phyloP scores from a whole-genome alignment of 306 rosid species.

The Canavalia gladiata region DNA sequence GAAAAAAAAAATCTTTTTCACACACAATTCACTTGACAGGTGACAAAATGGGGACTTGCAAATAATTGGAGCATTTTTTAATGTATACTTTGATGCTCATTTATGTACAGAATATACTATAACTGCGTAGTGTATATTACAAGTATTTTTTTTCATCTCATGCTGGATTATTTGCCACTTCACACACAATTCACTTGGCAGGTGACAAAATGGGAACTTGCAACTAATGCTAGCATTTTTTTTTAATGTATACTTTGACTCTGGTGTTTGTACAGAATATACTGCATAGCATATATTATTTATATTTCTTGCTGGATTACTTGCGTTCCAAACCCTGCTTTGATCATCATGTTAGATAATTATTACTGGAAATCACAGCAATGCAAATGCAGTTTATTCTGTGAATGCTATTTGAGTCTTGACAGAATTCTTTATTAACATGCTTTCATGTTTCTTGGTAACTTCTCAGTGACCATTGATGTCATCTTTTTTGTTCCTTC shows the following conservation, averaged over 20 bases:
- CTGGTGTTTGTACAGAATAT: constrained; percentile 11
- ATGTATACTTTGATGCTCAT: neutral
- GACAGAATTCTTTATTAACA: constrained; percentile 3
- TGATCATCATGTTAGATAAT: neutral
- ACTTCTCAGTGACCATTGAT: constrained; percentile 10
- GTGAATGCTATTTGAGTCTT: constrained; percentile 7
- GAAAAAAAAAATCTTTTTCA: constrained; percentile 29
- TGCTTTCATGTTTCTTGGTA: neutral
- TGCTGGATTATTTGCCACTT: constrained; percentile 16
- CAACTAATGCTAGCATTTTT: neutral
- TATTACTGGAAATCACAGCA: constrained; percentile 19
- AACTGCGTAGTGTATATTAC: neutral
- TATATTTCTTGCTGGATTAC: constrained; percentile 3
- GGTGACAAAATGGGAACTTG: constrained; percentile 14
- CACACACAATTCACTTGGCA: constrained; percentile 25
- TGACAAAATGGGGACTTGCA: constrained; percentile 12
- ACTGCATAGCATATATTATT: constrained; percentile 5
- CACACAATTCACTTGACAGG: constrained; percentile 24
- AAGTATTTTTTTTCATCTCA: neutral
- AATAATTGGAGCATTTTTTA: neutral
- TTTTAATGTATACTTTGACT: neutral
- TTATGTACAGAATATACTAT: constrained; percentile 10
- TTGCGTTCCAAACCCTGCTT: constrained; percentile 39
- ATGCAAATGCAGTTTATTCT: constrained; percentile 21
- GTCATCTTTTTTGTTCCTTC: constrained; percentile 41